phyloP scores from a whole-genome alignment of 2,329 filamentous ascomycete species.

The Lachnellula willkommii region DNA sequence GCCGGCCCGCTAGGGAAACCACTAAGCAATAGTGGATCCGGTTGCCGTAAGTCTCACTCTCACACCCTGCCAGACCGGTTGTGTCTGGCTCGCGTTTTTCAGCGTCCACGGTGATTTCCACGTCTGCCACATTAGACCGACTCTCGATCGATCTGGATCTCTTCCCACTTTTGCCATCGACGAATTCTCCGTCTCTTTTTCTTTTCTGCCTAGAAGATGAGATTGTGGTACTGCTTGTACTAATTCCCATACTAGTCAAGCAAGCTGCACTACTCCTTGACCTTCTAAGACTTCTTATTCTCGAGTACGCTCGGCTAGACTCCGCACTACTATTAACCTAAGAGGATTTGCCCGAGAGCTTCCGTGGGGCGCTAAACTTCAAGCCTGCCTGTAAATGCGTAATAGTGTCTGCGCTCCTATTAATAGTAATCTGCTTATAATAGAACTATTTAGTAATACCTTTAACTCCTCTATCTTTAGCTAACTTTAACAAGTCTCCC shows the following conservation, averaged over 20 bases:
- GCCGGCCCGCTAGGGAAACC: conserved; percentile 28
- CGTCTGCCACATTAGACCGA: background rate
- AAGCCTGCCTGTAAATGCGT: conserved; percentile 4
- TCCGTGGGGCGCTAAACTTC: conserved; percentile 5
- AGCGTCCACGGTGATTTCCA: background rate
- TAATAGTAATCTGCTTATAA: conserved; percentile 6
- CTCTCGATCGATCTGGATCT: conserved; percentile 2
- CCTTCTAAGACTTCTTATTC: background rate
- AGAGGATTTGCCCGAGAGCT: conserved; percentile 8
- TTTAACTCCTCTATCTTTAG: background rate
- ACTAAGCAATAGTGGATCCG: conserved; percentile 30
- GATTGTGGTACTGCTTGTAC: conserved; percentile 2
- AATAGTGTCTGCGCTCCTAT: conserved; percentile 6
- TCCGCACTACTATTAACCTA: conserved; percentile 7
- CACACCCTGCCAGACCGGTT: conserved; percentile 7
- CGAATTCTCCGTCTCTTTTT: conserved; percentile 2
- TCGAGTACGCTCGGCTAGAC: conserved; percentile 4
- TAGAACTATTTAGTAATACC: background rate
- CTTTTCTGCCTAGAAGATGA: conserved; percentile 5
- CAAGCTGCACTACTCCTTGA: background rate
- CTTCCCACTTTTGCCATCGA: background rate
- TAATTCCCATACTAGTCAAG: conserved; percentile 4
- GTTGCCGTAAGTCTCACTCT: conserved; percentile 27
- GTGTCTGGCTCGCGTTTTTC: background rate
- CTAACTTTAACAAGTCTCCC: background rate